These are phyloP conservation scores for Triglochin maritima DNA, from an alignment of 106 monocot genomes.

Conservation along the genomic window DNA sequence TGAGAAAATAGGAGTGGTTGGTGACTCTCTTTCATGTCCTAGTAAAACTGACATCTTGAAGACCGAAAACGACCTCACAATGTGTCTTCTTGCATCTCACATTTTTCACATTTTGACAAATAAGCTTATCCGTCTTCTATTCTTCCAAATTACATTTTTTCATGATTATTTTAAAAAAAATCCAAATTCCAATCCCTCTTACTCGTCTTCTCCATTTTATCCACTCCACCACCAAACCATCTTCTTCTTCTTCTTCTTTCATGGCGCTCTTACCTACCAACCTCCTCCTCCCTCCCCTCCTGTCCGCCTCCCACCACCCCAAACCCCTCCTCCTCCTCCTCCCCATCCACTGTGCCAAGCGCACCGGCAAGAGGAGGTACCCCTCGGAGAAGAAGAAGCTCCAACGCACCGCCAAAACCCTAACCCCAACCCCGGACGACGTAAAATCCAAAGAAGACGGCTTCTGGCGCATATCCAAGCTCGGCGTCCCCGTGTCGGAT, in stretches of 20 bases:
- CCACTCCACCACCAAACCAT: too few relatives aligned
- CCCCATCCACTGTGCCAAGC: constrained; percentile 34
- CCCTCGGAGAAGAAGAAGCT: constrained; percentile 99
- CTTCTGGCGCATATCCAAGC: constrained; percentile 93
- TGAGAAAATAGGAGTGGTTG: too few relatives aligned
- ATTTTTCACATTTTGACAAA: too few relatives aligned
- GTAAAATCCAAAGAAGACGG: constrained; percentile 55
- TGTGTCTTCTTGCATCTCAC: too few relatives aligned
- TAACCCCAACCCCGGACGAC: constrained; percentile 28
- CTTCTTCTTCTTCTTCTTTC: neutral
- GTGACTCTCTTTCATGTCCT: too few relatives aligned
- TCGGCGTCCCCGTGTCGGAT: constrained; percentile 56
- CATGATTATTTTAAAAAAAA: too few relatives aligned
- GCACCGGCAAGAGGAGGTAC: constrained; percentile 84
- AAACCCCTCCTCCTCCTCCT: neutral
- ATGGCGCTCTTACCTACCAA: constrained; percentile 8
- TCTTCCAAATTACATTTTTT: too few relatives aligned
- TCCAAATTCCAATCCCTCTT: too few relatives aligned
- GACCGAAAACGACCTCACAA: too few relatives aligned
- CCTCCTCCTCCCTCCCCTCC: neutral
- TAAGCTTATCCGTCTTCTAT: too few relatives aligned
- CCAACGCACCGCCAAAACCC: constrained; percentile 27
- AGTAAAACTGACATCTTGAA: too few relatives aligned
- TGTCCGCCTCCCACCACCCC: neutral
- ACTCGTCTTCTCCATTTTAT: too few relatives aligned